These are phyloP conservation scores for Thermochaetoides thermophila DNA, from an alignment of 495 filamentous ascomycete species.

Conservation along the genomic window DNA sequence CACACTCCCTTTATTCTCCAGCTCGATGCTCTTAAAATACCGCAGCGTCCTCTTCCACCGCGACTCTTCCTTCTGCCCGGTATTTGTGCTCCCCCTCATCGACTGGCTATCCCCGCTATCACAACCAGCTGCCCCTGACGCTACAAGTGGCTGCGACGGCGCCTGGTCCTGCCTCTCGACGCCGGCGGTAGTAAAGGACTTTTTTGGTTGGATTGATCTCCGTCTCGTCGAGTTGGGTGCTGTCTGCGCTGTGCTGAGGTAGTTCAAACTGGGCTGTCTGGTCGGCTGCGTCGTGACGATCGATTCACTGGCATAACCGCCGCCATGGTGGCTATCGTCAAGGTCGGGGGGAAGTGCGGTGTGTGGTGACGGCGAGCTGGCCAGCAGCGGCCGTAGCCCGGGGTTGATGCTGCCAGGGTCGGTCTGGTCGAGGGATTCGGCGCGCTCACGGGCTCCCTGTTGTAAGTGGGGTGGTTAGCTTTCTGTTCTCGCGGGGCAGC, in stretches of 20 bases:
- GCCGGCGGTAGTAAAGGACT: no score
- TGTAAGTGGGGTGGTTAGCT: slow-evolving; percentile 6
- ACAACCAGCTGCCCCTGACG: no score
- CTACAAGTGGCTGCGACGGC: no score
- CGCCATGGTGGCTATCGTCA: slow-evolving; percentile 10
- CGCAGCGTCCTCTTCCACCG: slow-evolving; percentile 33
- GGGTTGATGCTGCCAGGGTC: slow-evolving; percentile 10
- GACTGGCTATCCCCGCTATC: no score
- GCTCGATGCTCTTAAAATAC: slow-evolving; percentile 68
- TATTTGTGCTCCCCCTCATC: no score
- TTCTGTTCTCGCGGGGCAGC: neutral
- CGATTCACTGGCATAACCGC: slow-evolving; percentile 15
- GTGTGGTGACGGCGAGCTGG: slow-evolving; percentile 1
- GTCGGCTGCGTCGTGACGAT: slow-evolving; percentile 17
- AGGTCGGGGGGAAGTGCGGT: slow-evolving; percentile 3
- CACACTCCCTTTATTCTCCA: slow-evolving; percentile 94
- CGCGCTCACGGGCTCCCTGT: slow-evolving; percentile 19
- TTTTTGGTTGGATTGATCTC: no score
- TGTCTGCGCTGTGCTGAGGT: slow-evolving; percentile 20
- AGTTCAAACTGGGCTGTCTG: slow-evolving; percentile 15
- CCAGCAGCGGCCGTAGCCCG: slow-evolving; percentile 13
- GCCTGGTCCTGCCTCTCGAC: slow-evolving; percentile 1
- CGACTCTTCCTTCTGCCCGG: slow-evolving; percentile 10
- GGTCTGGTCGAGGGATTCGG: slow-evolving; percentile 12
- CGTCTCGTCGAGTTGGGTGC: slow-evolving; percentile 5